Percentiles rank a stretch among this genome's conserved stretches.
Evolutionary conservation across 768 basidiomycete species (phyloP).

Genomic region (Harrya chromipes): DNA sequence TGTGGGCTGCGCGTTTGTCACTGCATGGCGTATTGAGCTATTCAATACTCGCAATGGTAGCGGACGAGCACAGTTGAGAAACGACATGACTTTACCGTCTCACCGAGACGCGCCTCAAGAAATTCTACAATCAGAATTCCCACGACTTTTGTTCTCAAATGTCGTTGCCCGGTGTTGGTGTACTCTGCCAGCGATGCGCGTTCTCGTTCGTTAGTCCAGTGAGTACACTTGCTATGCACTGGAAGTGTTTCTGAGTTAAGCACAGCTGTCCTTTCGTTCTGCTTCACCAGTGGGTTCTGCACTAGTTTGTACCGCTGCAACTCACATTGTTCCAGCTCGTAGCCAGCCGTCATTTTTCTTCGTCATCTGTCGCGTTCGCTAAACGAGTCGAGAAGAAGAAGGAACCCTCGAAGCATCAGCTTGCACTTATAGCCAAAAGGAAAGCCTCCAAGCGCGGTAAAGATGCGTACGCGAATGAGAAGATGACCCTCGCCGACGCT

Average conservation of each 20-base stretch:
- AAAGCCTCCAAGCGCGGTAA: slow-evolving; percentile 53
- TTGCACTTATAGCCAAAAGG: slow-evolving; percentile 61
- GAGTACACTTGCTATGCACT: slow-evolving; percentile 2
- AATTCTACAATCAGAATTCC: slow-evolving; percentile 9
- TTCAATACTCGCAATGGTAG: slow-evolving; percentile 34
- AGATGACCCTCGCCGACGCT: slow-evolving; percentile 63
- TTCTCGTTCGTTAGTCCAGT: slow-evolving; percentile 14
- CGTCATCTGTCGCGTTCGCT: slow-evolving; percentile 43
- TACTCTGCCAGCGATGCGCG: slow-evolving; percentile 26
- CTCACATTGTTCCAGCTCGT: background rate
- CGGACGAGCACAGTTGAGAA: slow-evolving; percentile 35
- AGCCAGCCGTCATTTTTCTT: slow-evolving; percentile 43
- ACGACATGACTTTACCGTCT: slow-evolving; percentile 36
- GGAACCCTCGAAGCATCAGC: slow-evolving; percentile 65
- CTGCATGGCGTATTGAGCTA: slow-evolving; percentile 42
- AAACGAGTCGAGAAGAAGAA: slow-evolving; percentile 52
- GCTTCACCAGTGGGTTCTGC: slow-evolving; percentile 4
- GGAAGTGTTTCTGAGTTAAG: background rate
- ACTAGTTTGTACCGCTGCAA: background rate
- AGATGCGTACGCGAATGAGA: slow-evolving; percentile 59
- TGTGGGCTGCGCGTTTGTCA: slow-evolving; percentile 22
- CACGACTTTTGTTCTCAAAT: slow-evolving; percentile 19
- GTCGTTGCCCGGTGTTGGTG: slow-evolving; percentile 20
- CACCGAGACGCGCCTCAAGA: background rate
- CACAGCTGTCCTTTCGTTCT: slow-evolving; percentile 41